Evolutionary conservation across 495 filamentous ascomycete genomes (phyloP), one percentile per base, ranked within the genome.

Genomic region (Tuber borchii): DNA sequence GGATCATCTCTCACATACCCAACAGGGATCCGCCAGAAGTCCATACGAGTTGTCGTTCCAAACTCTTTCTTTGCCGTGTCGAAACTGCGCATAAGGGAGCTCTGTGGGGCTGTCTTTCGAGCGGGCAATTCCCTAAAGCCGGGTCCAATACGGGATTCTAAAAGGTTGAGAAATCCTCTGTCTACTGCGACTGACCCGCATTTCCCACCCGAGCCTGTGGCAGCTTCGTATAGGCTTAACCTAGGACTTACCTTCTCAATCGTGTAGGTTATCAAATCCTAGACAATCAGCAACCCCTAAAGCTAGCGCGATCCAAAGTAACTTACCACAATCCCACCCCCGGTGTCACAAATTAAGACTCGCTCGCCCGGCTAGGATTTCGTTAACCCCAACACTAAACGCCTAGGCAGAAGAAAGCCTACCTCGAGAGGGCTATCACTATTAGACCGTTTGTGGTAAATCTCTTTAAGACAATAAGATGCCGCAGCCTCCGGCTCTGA

Each of bases 401-500:
- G 9, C 14, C 70, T 8, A 14, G 12, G 22, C 19, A 39, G 20
- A 40, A 17, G 22, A 26, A 19, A 22, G 44, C 37, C 17, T 70
- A 72, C 73, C 70, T 78, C 34, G 8, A 73, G 71, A 45, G 69
- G 44, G 40, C 37, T 73, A 2, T 72, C 74, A 17, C 51, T 69
- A 37, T 44, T 44, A 2, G 69, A 12, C 14, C 61, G 51, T 7
- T 20, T 19, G 3, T 68, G 43, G 40, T 76, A 70, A 20, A 80
- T 20, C 26, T 75, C 71, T 43, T 76, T 82, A 26, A 82, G 71
- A 46, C 70, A 74, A 42, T 82, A 71, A 5, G 71, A 73, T 2
- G 76, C 83, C 20, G 83, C 83, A 1, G 84, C 84, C 71, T 85
- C 83, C 34, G 84, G 84, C 71, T 85, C 84, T 5, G 34, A 37